Conservation (phyloP, 768 basidiomycete genomes). For the Russula abietina region DNA sequence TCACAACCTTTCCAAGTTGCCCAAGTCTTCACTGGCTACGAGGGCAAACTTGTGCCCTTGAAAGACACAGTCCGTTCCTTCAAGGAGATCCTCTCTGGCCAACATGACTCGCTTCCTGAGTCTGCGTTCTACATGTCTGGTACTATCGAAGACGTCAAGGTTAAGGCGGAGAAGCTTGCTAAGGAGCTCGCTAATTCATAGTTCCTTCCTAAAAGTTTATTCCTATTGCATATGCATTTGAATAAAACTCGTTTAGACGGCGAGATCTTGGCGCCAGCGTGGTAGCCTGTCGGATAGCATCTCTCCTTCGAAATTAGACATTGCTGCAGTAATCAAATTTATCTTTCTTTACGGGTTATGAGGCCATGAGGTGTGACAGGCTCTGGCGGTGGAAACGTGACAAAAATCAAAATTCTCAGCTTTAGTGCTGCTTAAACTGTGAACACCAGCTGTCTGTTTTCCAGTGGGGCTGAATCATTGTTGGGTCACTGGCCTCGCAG, state of each 20-base stretch:
- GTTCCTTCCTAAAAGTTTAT: slow-evolving; percentile 15
- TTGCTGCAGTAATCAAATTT: slow-evolving; percentile 13
- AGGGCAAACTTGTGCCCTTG: slow-evolving; percentile 92
- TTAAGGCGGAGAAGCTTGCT: slow-evolving; percentile 94
- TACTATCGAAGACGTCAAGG: slow-evolving; percentile 94
- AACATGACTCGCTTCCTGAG: slow-evolving; percentile 87
- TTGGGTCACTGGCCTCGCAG: too few relatives aligned
- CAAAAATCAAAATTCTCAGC: too few relatives aligned
- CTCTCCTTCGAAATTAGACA: slow-evolving; percentile 1
- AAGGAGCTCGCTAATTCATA: slow-evolving; percentile 74
- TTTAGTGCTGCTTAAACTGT: too few relatives aligned
- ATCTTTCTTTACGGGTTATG: not conserved
- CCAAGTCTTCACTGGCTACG: slow-evolving; percentile 99
- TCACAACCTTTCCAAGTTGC: slow-evolving; percentile 99
- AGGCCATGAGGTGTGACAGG: not conserved
- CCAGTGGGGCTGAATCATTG: too few relatives aligned
- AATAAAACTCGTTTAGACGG: slow-evolving; percentile 10
- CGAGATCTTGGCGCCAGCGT: not conserved
- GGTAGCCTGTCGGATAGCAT: not conserved
- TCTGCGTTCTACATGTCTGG: slow-evolving; percentile 99
- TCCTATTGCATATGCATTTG: slow-evolving; percentile 3
- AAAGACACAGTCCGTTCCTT: slow-evolving; percentile 97
- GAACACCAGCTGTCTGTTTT: too few relatives aligned
- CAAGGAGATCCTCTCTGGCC: slow-evolving; percentile 92
- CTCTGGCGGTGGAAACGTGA: not conserved